phyloP scores from a whole-genome alignment of 78 protist genomes.

The Speleostelium caveatum region DNA sequence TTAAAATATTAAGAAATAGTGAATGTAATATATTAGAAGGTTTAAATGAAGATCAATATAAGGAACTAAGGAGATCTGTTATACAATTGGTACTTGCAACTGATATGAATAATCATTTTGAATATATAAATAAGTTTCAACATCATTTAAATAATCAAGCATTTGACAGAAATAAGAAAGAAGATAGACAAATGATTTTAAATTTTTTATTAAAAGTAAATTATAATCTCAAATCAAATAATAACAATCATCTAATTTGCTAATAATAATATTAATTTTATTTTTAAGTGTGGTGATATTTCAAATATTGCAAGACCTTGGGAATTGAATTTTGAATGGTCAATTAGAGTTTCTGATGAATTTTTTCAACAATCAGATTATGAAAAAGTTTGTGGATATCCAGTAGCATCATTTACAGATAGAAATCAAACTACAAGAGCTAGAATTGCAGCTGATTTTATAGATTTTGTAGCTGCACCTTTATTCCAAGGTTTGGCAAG shows the following conservation, averaged over 20 bases:
- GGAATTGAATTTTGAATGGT: slow-evolving; percentile 76
- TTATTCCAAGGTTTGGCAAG: slow-evolving; percentile 48
- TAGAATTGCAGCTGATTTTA: slow-evolving; percentile 75
- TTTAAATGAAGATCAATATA: slow-evolving; percentile 69
- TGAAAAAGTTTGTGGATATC: slow-evolving; percentile 70
- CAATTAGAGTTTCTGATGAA: slow-evolving; percentile 66
- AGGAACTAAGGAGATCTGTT: slow-evolving; percentile 78
- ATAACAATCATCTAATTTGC: background rate
- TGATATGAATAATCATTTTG: slow-evolving; percentile 71
- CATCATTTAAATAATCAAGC: slow-evolving; percentile 66
- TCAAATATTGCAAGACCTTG: slow-evolving; percentile 81
- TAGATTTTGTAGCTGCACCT: slow-evolving; percentile 72
- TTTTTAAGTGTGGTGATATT: slow-evolving; percentile 60
- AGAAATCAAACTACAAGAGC: slow-evolving; percentile 50
- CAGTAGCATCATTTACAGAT: slow-evolving; percentile 75
- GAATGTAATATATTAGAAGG: slow-evolving; percentile 84
- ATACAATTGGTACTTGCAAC: slow-evolving; percentile 73
- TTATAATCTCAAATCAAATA: too few species aligned
- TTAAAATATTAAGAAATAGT: slow-evolving; percentile 81
- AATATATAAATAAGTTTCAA: slow-evolving; percentile 61
- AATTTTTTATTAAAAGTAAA: slow-evolving; percentile 61
- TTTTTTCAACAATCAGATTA: slow-evolving; percentile 70
- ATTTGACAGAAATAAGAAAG: slow-evolving; percentile 74
- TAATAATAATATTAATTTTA: background rate
- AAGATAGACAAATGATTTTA: slow-evolving; percentile 74